Percentiles rank a stretch among this genome's conserved stretches.
phyloP scores from a whole-genome alignment of 2,329 filamentous ascomycete genomes.

The Pseudogymnoascus sp. region DNA sequence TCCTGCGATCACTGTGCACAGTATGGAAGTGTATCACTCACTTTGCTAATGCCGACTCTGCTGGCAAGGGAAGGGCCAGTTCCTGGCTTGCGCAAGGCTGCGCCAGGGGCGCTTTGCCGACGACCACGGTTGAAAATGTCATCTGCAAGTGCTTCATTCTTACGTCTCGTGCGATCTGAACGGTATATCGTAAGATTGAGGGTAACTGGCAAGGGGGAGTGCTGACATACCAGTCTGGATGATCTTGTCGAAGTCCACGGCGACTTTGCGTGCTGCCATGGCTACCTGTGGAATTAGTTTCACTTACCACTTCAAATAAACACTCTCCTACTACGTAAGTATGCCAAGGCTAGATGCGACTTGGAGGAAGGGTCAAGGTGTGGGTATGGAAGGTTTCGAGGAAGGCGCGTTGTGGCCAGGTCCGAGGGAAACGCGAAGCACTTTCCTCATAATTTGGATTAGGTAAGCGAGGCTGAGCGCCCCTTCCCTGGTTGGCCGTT shows the following conservation, averaged over 20 bases:
- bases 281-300: slow-evolving; percentile 5
- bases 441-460: slow-evolving; percentile 1
- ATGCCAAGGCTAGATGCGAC: neutral
- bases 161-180: slow-evolving; percentile 55
- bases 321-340: neutral
- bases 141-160: slow-evolving; percentile 63
- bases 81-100: slow-evolving; percentile 37
- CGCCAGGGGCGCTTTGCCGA: slow-evolving; percentile 47
- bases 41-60: slow-evolving; percentile 68
- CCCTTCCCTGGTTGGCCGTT: neutral
- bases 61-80: slow-evolving; percentile 56
- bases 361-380: neutral
- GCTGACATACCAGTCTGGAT: slow-evolving; percentile 25
- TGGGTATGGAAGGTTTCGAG: slow-evolving; percentile 1
- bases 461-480: slow-evolving; percentile 5
- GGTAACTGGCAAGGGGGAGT: too few species aligned
- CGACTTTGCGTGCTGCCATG: slow-evolving; percentile 27
- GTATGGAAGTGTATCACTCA: slow-evolving; percentile 27
- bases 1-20: neutral
- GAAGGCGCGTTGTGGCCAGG: neutral
- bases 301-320: slow-evolving; percentile 8
- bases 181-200: neutral
- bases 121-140: slow-evolving; percentile 59
- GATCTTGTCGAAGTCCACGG: slow-evolving; percentile 28
- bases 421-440: neutral